phyloP scores from a whole-genome alignment of 2,329 filamentous ascomycete genomes.

The Leptographium procerum region DNA sequence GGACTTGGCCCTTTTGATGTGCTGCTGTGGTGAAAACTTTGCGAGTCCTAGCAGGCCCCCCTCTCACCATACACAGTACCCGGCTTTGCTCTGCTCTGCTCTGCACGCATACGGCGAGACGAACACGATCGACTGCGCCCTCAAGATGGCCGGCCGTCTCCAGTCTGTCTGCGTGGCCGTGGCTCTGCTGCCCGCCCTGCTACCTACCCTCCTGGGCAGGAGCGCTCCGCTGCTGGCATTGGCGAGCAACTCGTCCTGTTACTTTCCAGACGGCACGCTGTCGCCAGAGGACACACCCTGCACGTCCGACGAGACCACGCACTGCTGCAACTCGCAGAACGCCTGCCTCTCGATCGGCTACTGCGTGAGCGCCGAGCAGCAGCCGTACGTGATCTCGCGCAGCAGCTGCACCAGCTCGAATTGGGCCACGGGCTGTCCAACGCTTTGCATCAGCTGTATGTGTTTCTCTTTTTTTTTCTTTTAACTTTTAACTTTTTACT shows the following conservation, averaged over 20 bases:
- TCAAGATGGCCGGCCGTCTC: not conserved
- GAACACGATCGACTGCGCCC: no score
- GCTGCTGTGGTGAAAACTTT: not conserved
- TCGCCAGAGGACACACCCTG: no score
- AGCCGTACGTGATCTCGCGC: conserved; percentile 8
- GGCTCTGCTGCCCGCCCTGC: not conserved
- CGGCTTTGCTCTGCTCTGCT: not conserved
- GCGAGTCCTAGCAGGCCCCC: not conserved
- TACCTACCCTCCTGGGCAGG: not conserved
- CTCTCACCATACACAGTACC: not conserved
- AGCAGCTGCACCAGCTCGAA: conserved; percentile 9
- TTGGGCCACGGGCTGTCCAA: conserved; percentile 10
- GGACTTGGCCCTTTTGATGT: no score
- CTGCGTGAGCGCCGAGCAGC: conserved; percentile 6
- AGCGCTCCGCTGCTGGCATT: not conserved
- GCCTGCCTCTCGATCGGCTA: conserved; percentile 6
- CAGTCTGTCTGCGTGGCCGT: not conserved
- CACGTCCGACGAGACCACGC: conserved; percentile 3
- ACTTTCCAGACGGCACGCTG: conserved; percentile 5
- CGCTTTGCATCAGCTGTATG: conserved; percentile 4
- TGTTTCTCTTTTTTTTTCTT: no score
- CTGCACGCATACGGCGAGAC: not conserved
- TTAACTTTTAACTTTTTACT: no score
- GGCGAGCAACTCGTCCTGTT: conserved; percentile 1
- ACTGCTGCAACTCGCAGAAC: conserved; percentile 7